Conservation (phyloP, 805 yeast species). For the Starmerella sp. region DNA sequence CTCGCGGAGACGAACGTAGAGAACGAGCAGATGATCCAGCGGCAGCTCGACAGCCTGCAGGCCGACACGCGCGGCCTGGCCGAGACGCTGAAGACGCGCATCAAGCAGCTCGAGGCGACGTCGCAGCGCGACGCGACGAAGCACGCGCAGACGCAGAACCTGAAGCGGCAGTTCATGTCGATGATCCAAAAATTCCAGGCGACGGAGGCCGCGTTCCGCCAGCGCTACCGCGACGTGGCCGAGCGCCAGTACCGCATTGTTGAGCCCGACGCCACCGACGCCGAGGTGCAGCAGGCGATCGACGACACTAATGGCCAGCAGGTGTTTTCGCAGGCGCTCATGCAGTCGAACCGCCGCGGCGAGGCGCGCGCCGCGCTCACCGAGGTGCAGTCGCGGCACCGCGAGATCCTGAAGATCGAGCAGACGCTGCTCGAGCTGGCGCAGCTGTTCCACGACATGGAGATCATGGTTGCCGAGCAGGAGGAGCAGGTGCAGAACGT, state of each 20-base stretch:
- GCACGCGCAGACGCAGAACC: conserved; percentile 80
- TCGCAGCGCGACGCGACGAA: conserved; percentile 53
- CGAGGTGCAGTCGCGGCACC: conserved; percentile 92
- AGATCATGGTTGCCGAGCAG: conserved; percentile 89
- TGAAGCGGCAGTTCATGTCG: conserved; percentile 72
- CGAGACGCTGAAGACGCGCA: conserved; percentile 57
- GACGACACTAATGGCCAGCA: conserved; percentile 76
- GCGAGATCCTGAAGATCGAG: conserved; percentile 88
- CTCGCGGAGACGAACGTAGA: conserved; percentile 64
- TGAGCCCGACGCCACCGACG: conserved; percentile 43
- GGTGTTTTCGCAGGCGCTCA: conserved; percentile 77
- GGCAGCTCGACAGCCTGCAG: conserved; percentile 64
- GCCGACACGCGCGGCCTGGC: conserved; percentile 74
- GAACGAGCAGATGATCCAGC: conserved; percentile 55
- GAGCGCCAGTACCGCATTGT: conserved; percentile 84
- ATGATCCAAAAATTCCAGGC: conserved; percentile 78
- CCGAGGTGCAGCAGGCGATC: conserved; percentile 73
- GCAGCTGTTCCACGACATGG: conserved; percentile 92
- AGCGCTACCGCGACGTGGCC: conserved; percentile 74
- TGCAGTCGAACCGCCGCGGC: conserved; percentile 32
- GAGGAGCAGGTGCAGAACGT: conserved; percentile 76
- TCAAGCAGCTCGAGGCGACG: conserved; percentile 60
- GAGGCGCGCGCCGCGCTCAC: conserved; percentile 91
- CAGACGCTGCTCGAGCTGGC: conserved; percentile 92
- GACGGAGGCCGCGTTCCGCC: conserved; percentile 77